phyloP scores from a whole-genome alignment of 805 yeast genomes.

The Ogataea ramenticola region DNA sequence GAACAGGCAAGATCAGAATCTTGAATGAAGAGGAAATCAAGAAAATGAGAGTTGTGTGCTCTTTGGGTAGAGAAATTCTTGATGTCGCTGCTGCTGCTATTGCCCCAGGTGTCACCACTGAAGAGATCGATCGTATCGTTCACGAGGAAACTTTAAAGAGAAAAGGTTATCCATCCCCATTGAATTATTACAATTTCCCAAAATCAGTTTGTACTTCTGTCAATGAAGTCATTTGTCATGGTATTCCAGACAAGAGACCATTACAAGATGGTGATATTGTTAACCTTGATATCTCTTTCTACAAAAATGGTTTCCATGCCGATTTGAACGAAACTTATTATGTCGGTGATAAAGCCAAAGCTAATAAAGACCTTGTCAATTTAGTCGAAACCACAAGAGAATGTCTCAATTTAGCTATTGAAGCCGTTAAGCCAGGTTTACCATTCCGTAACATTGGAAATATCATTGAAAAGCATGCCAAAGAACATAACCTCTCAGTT shows the following conservation, averaged over 20 bases:
- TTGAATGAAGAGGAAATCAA: slow-evolving; percentile 63
- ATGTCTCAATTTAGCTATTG: slow-evolving; percentile 77
- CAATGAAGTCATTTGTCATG: slow-evolving; percentile 95
- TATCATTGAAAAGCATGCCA: slow-evolving; percentile 81
- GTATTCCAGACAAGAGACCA: slow-evolving; percentile 87
- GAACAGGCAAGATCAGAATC: slow-evolving; percentile 58
- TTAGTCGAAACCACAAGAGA: slow-evolving; percentile 91
- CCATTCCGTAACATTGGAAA: slow-evolving; percentile 84
- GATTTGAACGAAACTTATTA: slow-evolving; percentile 96
- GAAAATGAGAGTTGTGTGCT: slow-evolving; percentile 68
- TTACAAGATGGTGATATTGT: slow-evolving; percentile 92
- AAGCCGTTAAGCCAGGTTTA: slow-evolving; percentile 82
- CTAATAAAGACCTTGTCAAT: slow-evolving; percentile 76
- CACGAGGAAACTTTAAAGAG: slow-evolving; percentile 86
- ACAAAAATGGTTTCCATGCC: slow-evolving; percentile 83
- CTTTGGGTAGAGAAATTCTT: slow-evolving; percentile 77
- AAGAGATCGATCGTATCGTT: slow-evolving; percentile 78
- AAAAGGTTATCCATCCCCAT: slow-evolving; percentile 89
- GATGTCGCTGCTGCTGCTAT: slow-evolving; percentile 82
- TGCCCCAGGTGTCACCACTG: slow-evolving; percentile 88
- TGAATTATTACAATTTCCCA: slow-evolving; percentile 91
- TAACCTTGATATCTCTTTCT: slow-evolving; percentile 82
- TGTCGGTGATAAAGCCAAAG: slow-evolving; percentile 81
- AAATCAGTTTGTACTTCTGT: slow-evolving; percentile 89
- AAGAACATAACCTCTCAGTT: slow-evolving; percentile 70